A percentile compares a stretch with the other conserved stretches of the same genome.
Evolutionary conservation across 1,284 basidiomycete species (phyloP).

Genomic region (Trametes hirsuta): DNA sequence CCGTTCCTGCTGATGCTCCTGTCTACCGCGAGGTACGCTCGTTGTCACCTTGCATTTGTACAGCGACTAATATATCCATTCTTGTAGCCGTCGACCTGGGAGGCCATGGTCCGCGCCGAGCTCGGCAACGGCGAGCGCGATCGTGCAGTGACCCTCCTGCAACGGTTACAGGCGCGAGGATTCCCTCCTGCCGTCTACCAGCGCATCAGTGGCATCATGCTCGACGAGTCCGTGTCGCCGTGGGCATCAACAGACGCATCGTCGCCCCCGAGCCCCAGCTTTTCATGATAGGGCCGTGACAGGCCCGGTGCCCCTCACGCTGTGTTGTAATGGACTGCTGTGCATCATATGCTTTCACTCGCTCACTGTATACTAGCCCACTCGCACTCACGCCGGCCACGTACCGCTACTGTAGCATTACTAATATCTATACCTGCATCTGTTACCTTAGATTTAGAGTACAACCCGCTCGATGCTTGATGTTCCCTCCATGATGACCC

Average conservation of each 20-base stretch:
- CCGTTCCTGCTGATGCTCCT: constrained; percentile 45
- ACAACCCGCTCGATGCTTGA: neutral
- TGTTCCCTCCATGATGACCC: neutral
- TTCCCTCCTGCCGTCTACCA: constrained; percentile 59
- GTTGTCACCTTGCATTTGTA: constrained; percentile 1
- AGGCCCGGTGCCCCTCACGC: constrained; percentile 10
- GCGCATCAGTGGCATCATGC: constrained; percentile 48
- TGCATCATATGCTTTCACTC: constrained; percentile 5
- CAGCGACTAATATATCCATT: constrained; percentile 1
- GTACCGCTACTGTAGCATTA: constrained; percentile 13
- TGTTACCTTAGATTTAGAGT: constrained; percentile 7
- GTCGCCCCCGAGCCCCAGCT: constrained; percentile 13
- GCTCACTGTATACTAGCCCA: constrained; percentile 10
- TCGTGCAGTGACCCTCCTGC: constrained; percentile 72
- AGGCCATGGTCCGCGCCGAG: constrained; percentile 94
- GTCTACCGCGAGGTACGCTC: constrained; percentile 88
- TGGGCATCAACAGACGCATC: constrained; percentile 29
- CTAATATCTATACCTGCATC: constrained; percentile 13
- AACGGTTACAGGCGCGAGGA: constrained; percentile 75
- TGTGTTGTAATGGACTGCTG: constrained; percentile 11
- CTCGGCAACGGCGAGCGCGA: constrained; percentile 77
- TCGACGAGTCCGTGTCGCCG: constrained; percentile 38
- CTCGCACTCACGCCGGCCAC: neutral
- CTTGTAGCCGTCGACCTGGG: constrained; percentile 83
- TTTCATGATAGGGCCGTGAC: constrained; percentile 2